Conservation (phyloP, 2,329 filamentous ascomycete genomes). For the Fusarium veterinarium region DNA sequence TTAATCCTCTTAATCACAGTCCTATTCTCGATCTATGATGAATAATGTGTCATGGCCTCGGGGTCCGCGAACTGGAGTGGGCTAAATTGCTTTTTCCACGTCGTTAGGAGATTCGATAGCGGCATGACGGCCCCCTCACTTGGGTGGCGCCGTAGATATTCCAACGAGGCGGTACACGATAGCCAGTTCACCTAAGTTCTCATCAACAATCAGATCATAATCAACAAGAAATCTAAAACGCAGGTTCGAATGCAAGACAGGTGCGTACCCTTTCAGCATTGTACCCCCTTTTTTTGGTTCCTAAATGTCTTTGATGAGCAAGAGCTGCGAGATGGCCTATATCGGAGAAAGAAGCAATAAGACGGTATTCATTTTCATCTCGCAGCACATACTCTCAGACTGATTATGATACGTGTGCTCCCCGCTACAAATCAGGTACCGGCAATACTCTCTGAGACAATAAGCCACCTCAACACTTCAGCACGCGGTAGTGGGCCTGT, state of each 20-base stretch:
- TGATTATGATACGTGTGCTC: neutral
- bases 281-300: neutral
- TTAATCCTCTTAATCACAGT: neutral
- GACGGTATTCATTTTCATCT: neutral
- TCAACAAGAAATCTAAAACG: slow-evolving; percentile 3
- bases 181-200: slow-evolving; percentile 14
- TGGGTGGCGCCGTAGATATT: slow-evolving; percentile 1
- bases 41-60: neutral
- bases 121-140: neutral
- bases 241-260: slow-evolving; percentile 1
- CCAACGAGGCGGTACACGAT: neutral
- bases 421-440: neutral
- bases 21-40: neutral
- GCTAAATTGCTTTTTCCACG: slow-evolving; percentile 25
- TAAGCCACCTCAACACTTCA: slow-evolving; percentile 18
- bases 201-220: slow-evolving; percentile 23
- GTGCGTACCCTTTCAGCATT: slow-evolving; percentile 2
- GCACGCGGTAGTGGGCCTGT: slow-evolving; percentile 10
- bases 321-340: neutral
- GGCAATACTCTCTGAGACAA: slow-evolving; percentile 21
- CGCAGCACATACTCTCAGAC: neutral
- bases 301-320: neutral
- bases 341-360: neutral
- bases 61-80: neutral
- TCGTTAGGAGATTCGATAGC: slow-evolving; percentile 7